Percentiles rank a stretch among this genome's conserved stretches.
Evolutionary conservation across 345 rosid species (phyloP).

Genomic region (Cardamine resedifolia): DNA sequence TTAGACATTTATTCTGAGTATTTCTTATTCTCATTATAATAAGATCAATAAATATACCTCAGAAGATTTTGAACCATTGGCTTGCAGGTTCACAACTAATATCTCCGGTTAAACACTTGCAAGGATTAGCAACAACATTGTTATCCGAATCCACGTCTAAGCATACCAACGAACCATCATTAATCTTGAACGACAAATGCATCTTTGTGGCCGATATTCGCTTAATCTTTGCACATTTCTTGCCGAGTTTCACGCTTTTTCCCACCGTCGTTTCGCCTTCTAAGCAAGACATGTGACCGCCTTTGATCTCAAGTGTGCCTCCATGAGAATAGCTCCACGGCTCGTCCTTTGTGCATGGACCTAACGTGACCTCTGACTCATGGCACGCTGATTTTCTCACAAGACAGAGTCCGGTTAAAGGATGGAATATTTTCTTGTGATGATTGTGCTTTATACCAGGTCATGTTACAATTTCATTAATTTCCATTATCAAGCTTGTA

Average conservation of each 20-base stretch:
- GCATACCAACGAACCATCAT: conserved; percentile 53
- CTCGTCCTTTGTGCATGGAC: conserved; percentile 63
- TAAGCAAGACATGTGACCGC: conserved; percentile 41
- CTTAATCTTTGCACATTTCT: conserved; percentile 57
- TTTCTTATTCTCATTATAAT: not conserved
- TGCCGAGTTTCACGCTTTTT: conserved; percentile 43
- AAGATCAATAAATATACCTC: not conserved
- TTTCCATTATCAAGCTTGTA: not conserved
- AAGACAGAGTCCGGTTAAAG: conserved; percentile 72
- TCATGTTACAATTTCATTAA: conserved; percentile 60
- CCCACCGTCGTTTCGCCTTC: conserved; percentile 36
- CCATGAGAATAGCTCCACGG: conserved; percentile 63
- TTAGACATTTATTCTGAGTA: not conserved
- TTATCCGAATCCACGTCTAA: conserved; percentile 59
- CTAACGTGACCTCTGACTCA: conserved; percentile 49
- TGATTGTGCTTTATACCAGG: conserved; percentile 60
- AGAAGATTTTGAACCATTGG: conserved; percentile 73
- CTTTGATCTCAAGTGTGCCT: conserved; percentile 48
- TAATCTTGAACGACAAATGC: conserved; percentile 56
- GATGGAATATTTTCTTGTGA: conserved; percentile 76
- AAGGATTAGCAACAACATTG: conserved; percentile 43
- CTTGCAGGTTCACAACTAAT: conserved; percentile 56
- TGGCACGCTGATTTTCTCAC: conserved; percentile 42
- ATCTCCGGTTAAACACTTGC: conserved; percentile 58
- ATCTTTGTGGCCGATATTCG: conserved; percentile 69